A percentile compares a stretch with the other conserved stretches of the same genome.
Evolutionary conservation across 2,329 filamentous ascomycete species (phyloP).

Genomic region (Colletotrichum cereale): DNA sequence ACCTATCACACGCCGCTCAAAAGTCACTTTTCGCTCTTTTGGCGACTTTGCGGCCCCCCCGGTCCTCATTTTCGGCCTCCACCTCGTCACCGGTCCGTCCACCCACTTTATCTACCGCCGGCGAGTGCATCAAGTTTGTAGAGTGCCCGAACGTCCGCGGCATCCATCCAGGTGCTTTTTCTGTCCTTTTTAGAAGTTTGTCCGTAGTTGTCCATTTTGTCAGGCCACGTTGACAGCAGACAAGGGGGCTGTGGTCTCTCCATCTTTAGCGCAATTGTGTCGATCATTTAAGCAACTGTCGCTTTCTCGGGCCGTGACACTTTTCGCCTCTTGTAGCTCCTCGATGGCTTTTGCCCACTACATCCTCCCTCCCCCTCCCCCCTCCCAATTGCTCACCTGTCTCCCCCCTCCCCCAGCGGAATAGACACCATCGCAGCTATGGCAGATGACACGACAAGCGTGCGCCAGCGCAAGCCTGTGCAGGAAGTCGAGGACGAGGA

Average conservation of each 20-base stretch:
- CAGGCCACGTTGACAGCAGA: constrained; percentile 18
- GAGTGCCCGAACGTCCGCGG: not conserved
- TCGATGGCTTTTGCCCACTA: not conserved
- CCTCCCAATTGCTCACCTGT: not conserved
- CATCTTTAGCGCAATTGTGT: not conserved
- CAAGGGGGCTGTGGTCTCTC: not conserved
- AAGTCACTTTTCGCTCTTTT: constrained; percentile 28
- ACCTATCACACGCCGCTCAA: constrained; percentile 36
- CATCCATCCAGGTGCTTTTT: constrained; percentile 4
- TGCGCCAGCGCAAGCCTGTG: constrained; percentile 60
- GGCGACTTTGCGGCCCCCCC: constrained; percentile 8
- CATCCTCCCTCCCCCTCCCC: not conserved
- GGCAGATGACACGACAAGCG: constrained; percentile 50
- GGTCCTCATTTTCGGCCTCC: constrained; percentile 31
- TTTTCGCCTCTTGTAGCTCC: not conserved
- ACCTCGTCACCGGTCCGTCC: constrained; percentile 8
- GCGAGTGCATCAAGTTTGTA: not conserved
- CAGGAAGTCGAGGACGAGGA: constrained; percentile 46
- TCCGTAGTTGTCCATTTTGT: not conserved
- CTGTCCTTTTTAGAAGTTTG: not conserved
- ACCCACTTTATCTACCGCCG: constrained; percentile 3
- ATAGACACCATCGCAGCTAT: constrained; percentile 43
- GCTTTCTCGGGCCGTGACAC: not conserved
- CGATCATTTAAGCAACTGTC: not conserved
- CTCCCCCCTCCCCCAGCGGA: not conserved